These are phyloP conservation scores for Phytophthora pini DNA, from an alignment of 352 stramenopile species.

Conservation along the genomic window DNA sequence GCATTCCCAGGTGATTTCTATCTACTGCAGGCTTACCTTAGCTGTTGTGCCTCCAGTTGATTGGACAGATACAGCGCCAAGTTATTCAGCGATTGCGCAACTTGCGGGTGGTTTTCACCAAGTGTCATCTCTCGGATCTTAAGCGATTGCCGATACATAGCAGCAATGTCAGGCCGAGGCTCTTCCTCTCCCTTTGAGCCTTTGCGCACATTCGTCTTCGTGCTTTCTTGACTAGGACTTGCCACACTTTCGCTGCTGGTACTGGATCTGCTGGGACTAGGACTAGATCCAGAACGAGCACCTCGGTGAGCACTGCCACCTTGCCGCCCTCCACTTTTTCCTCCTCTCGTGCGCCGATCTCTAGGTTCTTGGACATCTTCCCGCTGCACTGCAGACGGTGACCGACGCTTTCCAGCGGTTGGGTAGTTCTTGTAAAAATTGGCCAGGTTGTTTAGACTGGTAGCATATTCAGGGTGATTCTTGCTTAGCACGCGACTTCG, in stretches of 20 bases:
- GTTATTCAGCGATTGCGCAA: constrained; percentile 86
- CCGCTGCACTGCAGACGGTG: constrained; percentile 31
- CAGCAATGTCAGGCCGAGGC: constrained; percentile 59
- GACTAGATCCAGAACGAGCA: constrained; percentile 24
- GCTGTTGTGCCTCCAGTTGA: constrained; percentile 59
- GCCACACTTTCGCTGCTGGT: constrained; percentile 39
- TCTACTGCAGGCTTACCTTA: constrained; percentile 44
- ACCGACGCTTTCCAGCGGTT: constrained; percentile 38
- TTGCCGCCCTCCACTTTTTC: constrained; percentile 19
- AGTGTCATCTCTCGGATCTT: constrained; percentile 76
- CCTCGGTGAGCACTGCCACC: constrained; percentile 14
- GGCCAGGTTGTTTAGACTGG: constrained; percentile 83
- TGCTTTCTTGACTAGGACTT: constrained; percentile 22
- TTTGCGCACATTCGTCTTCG: background rate
- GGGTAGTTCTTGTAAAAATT: constrained; percentile 88
- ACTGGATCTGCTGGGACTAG: constrained; percentile 39
- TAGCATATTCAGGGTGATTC: constrained; percentile 81
- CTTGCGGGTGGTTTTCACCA: constrained; percentile 74
- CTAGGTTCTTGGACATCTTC: constrained; percentile 29
- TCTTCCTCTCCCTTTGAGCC: constrained; percentile 21
- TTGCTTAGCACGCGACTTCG: constrained; percentile 75
- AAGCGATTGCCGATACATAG: constrained; percentile 79
- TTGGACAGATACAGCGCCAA: constrained; percentile 75
- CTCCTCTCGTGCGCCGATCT: constrained; percentile 19
- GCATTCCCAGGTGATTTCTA: background rate